Base-by-base conservation (phyloP, 805 yeast genomes). In the Barnettozyma vustinii region DNA sequence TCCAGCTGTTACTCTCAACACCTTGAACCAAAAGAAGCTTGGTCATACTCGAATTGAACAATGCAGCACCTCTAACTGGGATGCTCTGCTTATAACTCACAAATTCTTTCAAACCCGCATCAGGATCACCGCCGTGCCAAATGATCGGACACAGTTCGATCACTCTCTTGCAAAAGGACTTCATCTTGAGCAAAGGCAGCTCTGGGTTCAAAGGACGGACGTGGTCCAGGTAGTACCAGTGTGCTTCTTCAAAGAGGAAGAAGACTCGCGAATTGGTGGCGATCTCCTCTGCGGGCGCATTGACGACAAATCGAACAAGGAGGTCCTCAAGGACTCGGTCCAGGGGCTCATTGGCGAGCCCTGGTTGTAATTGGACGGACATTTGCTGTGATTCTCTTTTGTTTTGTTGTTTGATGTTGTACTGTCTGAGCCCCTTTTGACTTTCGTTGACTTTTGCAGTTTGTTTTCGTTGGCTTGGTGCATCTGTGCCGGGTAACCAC, bases 221-320 rank as follows among this genome's bases (percentile, higher is more conserved):
- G 59, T 84, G 91, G 67, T 94, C 99, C 44, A 85, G 77, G 67
- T 91, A 94, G 63, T 87, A 94, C 99, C 99, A 94, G 57, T 90
- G 97, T 2, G 99, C 99, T 66, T 94, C 98, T 71, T 94, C 99
- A 39, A 94, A 83, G 64, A 91, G 96, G 70, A 94, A 94, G 61
- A 90, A 79, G 23, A 91, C 85, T 61, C 99, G 75, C 45, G 72
- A 92, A 26, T 83, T 76, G 15, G 91, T 77, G 32, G 94, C 80
- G 46, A 92, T 70, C 65, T 94, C 99, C 60, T 92, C 97, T 5
- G 81, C 79, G 9, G 99, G 98, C 46, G 91, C 87, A 71, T 94
- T 94, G 50, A 91, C 79, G 44, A 95, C 83, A 62, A 94, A 94
- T 53, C 99, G 74, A 45, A 88, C 98, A 16, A 89, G 74, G 33